Base-by-base conservation (phyloP, 176 grass and related monocot genomes). In the Raddia guianensis region DNA sequence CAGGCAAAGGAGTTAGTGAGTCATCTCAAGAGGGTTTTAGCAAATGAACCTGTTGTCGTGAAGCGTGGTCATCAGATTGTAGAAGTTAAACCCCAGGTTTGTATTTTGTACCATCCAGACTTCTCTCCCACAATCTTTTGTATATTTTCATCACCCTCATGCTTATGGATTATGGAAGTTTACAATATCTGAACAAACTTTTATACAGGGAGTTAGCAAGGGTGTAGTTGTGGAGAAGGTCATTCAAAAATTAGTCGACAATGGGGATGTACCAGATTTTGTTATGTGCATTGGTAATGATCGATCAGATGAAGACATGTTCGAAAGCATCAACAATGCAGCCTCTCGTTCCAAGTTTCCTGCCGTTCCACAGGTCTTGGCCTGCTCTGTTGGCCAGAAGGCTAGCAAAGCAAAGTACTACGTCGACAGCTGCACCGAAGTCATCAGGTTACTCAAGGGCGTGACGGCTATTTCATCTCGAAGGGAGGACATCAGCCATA, bases 371-470 rank as follows among this genome's bases (percentile, higher is more conserved):
- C 85, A 97, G 72, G 76, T 93, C 15, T 97, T 97, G 34, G 90
- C 90, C 52, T 97, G 93, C 66, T 85, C 93, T 0, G 93, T 97
- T 49, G 93, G 93, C 19, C 90, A 84, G 8, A 93, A 97, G 70
- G 90, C 93, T 2, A 97, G 90, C 86, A 97, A 93, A 67, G 93
- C 93, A 8, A 97, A 93, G 69, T 93, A 93, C 80, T 97, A 93
- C 34, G 83, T 93, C 1, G 93, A 97, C 12, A 80, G 86, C 47
- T 85, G 68, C 57, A 83, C 80, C 44, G 90, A 93, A 84, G 93
- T 91, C 16, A 89, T 93, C 49, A 90, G 72, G 74, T 74, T 97
- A 64, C 83, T 97, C 55, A 85, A 82, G 62, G 83, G 83, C 32
- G 79, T 89, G 7, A 79, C 77, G 7, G 40, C 56, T 66, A 21